phyloP scores from a whole-genome alignment of 345 rosid genomes.

The Hypericum perforatum region DNA sequence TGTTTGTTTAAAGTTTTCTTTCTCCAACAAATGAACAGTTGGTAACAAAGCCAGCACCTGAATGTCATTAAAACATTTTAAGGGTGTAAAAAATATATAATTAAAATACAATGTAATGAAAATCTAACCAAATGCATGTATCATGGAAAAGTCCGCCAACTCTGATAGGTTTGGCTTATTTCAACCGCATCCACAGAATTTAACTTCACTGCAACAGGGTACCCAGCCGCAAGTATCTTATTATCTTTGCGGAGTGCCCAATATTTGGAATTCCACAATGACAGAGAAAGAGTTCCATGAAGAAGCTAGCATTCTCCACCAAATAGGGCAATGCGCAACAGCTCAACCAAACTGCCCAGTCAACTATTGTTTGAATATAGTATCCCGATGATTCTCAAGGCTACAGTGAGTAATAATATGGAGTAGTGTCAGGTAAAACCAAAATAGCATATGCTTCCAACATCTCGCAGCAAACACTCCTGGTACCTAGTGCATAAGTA shows the following conservation, averaged over 20 bases:
- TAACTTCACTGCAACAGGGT: constrained; percentile 12
- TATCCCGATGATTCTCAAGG: too few species aligned
- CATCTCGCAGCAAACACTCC: constrained; percentile 12
- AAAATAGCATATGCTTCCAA: constrained; percentile 3
- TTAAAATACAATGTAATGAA: too few species aligned
- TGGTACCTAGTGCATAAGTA: constrained; percentile 8
- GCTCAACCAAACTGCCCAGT: constrained; percentile 10
- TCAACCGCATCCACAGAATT: constrained; percentile 12
- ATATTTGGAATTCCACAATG: constrained; percentile 7
- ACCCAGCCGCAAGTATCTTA: constrained; percentile 4
- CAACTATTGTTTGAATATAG: constrained; percentile 1
- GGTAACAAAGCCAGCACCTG: too few species aligned
- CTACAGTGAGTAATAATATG: not conserved
- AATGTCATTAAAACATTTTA: too few species aligned
- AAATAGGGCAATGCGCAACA: constrained; percentile 16
- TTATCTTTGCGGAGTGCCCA: constrained; percentile 9
- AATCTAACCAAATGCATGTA: too few species aligned
- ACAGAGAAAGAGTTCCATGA: constrained; percentile 14
- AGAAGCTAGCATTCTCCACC: constrained; percentile 11
- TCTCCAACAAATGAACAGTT: too few species aligned
- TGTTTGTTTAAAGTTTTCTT: too few species aligned
- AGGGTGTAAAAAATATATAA: too few species aligned
- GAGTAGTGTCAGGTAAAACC: constrained; percentile 12
- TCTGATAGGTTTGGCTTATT: too few species aligned
- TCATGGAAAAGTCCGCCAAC: too few species aligned